Evolutionary conservation across 1,139 yeast genomes (phyloP), one percentile per base, ranked within the genome.

Genomic region (Hanseniaspora sp.): DNA sequence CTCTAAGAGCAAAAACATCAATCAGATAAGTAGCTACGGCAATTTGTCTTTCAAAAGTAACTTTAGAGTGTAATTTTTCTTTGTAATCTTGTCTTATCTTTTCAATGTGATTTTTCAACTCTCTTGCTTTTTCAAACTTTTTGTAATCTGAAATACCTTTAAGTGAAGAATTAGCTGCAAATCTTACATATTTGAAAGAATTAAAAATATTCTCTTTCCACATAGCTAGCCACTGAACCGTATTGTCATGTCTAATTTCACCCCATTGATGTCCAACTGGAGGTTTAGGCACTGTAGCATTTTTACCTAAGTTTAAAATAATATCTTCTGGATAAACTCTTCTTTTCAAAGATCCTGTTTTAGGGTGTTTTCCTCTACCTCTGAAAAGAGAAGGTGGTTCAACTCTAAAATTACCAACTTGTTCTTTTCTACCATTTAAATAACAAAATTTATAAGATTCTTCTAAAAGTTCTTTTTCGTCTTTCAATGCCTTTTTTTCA

Each of bases 331-430:
- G 96, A 55, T 71, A 69, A 15, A 92, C 96, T 60, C 97, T 77
- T 66, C 82, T 76, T 63, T 84, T 84, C 56, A 87, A 72, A 66
- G 83, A 86, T 49, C 97, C 98, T 1, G 96, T 90, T 67, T 86
- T 88, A 17, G 97, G 97, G 67, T 90, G 97, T 0, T 90, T 90
- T 61, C 98, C 97, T 68, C 97, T 85, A 46, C 97, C 98, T 67
- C 97, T 76, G 66, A 90, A 92, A 56, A 92, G 71, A 1, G 95
- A 96, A 0, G 98, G 97, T 47, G 97, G 97, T 73, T 92, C 98
- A 54, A 92, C 83, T 63, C 92, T 74, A 68, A 90, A 90, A 66
- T 92, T 90, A 17, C 97, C 97, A 42, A 92, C 94, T 62, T 83
- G 90, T 65, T 90, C 96, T 63, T 79, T 83, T 60, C 95, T 78